Conservation (phyloP, 805 yeast genomes). For the Torulaspora indica region DNA sequence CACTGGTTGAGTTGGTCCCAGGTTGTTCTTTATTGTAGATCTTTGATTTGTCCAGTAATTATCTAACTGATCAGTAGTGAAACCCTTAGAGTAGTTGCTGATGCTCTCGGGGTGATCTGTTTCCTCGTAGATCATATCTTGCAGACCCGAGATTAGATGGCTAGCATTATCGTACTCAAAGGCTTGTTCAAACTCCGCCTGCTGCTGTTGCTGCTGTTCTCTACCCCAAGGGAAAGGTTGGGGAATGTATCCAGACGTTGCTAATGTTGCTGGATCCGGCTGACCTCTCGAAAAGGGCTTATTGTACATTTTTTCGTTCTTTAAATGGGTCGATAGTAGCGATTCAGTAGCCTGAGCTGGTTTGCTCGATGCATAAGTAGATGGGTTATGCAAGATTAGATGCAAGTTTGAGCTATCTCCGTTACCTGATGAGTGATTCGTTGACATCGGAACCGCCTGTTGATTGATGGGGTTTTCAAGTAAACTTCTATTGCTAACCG, state of each 20-base stretch:
- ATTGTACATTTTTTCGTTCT: constrained; percentile 1
- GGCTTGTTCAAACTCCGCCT: constrained; percentile 20
- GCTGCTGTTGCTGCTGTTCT: constrained; percentile 14
- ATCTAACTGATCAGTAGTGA: constrained; percentile 37
- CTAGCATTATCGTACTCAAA: constrained; percentile 31
- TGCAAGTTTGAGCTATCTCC: constrained; percentile 9
- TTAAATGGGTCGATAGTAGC: constrained; percentile 3
- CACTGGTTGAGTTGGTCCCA: not conserved
- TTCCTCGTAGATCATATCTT: constrained; percentile 34
- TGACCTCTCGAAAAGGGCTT: constrained; percentile 11
- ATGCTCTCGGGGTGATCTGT: constrained; percentile 29
- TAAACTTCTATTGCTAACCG: constrained; percentile 5
- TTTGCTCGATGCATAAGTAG: constrained; percentile 14
- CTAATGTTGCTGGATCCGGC: constrained; percentile 21
- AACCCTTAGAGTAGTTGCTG: constrained; percentile 31
- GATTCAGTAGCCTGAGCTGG: constrained; percentile 7
- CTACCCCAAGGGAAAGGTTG: constrained; percentile 11
- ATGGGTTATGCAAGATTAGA: constrained; percentile 21
- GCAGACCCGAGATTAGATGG: constrained; percentile 33
- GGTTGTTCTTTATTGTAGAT: not conserved
- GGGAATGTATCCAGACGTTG: constrained; percentile 14
- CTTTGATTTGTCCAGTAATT: constrained; percentile 31
- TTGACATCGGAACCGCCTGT: constrained; percentile 1
- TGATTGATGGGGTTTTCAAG: constrained; percentile 6
- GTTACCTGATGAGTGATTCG: not conserved